A percentile compares a stretch with the other conserved stretches of the same genome.
These are phyloP conservation scores for Clavispora carvajalis DNA, from an alignment of 805 yeast species.

Conservation along the genomic window DNA sequence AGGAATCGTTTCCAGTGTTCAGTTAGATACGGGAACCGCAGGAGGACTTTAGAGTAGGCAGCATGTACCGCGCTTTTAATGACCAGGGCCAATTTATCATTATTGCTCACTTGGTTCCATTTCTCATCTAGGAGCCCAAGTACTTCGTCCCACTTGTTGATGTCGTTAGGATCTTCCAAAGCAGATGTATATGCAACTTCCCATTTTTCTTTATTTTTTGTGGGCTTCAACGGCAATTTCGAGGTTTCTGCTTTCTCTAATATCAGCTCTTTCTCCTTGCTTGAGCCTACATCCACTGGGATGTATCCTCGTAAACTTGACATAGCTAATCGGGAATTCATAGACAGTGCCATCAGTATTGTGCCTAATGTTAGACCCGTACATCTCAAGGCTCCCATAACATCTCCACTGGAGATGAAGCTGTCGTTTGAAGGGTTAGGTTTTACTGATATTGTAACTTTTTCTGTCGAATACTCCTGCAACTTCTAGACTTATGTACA, in stretches of 20 bases:
- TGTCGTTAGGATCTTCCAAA: conserved; percentile 23
- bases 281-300: neutral
- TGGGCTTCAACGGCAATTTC: conserved; percentile 1
- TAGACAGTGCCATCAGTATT: neutral
- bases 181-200: conserved; percentile 8
- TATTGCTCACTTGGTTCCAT: conserved; percentile 9
- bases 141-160: conserved; percentile 36
- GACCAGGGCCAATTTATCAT: conserved; percentile 1
- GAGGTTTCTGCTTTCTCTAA: neutral
- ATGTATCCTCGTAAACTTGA: neutral
- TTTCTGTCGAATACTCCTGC: too few relatives aligned
- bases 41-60: conserved; percentile 32
- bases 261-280: neutral
- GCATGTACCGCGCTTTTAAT: conserved; percentile 3
- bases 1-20: conserved; percentile 62
- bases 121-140: conserved; percentile 24
- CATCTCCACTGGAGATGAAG: too few relatives aligned
- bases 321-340: neutral
- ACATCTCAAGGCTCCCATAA: too few relatives aligned
- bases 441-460: neutral
- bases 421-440: too few relatives aligned
- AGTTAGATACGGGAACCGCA: conserved; percentile 52
- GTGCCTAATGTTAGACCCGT: neutral
- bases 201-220: conserved; percentile 10
- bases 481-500: too few relatives aligned